Evolutionary conservation across 2,329 filamentous ascomycete species (phyloP).

Genomic region (Diatrype stigma): DNA sequence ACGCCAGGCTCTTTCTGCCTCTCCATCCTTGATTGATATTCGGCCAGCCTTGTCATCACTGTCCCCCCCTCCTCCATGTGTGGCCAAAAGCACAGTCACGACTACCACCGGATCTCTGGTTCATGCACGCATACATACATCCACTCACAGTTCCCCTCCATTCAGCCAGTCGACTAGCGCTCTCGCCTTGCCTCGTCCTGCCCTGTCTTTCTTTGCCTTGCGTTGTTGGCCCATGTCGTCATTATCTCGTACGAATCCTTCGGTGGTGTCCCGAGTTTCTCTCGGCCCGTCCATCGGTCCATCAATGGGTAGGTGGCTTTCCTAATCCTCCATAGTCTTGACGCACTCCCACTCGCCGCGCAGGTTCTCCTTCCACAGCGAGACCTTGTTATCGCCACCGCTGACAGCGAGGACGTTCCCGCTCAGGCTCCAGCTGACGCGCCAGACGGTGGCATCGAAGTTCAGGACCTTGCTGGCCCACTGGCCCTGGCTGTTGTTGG

Average conservation of each 20-base stretch:
- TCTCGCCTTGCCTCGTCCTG: background rate
- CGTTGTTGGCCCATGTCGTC: too few relatives aligned
- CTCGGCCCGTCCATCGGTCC: background rate
- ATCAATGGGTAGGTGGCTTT: background rate
- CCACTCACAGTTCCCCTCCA: too few relatives aligned
- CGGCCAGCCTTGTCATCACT: too few relatives aligned
- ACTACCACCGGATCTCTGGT: background rate
- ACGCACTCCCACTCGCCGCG: slow-evolving; percentile 96
- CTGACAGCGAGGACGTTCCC: slow-evolving; percentile 94
- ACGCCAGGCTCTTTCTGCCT: background rate
- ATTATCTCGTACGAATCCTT: background rate
- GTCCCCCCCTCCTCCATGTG: background rate
- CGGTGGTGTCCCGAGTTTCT: too few relatives aligned
- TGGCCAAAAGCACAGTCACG: too few relatives aligned
- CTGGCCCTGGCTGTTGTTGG: slow-evolving; percentile 59
- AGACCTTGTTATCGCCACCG: slow-evolving; percentile 94
- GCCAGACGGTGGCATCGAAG: slow-evolving; percentile 89
- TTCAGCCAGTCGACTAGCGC: too few relatives aligned
- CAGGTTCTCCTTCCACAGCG: slow-evolving; percentile 96
- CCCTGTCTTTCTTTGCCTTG: background rate
- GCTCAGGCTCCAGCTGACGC: slow-evolving; percentile 95
- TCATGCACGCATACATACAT: background rate
- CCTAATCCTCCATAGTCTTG: slow-evolving; percentile 88
- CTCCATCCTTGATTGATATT: background rate
- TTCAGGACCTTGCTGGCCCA: slow-evolving; percentile 84